phyloP scores from a whole-genome alignment of 768 basidiomycete species.

The Neoboletus subvelutipes region DNA sequence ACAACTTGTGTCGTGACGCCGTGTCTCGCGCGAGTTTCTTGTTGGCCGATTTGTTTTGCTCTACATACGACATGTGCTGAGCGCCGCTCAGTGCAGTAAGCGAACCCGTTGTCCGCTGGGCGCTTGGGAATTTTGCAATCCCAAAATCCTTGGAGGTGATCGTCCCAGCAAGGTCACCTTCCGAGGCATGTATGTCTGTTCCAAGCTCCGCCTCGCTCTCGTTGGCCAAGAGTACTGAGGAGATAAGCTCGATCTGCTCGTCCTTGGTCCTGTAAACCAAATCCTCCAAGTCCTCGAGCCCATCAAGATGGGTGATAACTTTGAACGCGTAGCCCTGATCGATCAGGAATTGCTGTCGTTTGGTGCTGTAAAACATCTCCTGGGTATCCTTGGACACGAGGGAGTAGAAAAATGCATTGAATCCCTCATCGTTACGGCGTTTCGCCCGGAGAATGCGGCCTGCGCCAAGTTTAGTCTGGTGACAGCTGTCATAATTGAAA shows the following conservation, averaged over 20 bases:
- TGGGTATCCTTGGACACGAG: slow-evolving; percentile 98
- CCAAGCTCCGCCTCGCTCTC: slow-evolving; percentile 90
- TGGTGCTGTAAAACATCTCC: slow-evolving; percentile 99
- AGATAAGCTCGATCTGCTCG: slow-evolving; percentile 96
- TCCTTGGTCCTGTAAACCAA: slow-evolving; percentile 89
- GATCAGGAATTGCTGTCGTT: slow-evolving; percentile 97
- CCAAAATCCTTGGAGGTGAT: slow-evolving; percentile 87
- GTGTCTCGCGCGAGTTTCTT: slow-evolving; percentile 61
- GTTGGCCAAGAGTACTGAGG: slow-evolving; percentile 86
- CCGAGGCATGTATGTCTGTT: slow-evolving; percentile 76
- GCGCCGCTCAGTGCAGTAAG: slow-evolving; percentile 83
- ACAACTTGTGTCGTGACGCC: slow-evolving; percentile 70
- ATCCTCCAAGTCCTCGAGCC: slow-evolving; percentile 79
- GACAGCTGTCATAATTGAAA: slow-evolving; percentile 18
- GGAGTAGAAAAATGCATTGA: slow-evolving; percentile 99
- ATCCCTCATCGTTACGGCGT: slow-evolving; percentile 96
- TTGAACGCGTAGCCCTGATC: slow-evolving; percentile 99
- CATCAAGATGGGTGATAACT: slow-evolving; percentile 97
- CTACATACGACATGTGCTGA: slow-evolving; percentile 90
- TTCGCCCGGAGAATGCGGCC: slow-evolving; percentile 97
- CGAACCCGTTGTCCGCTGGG: slow-evolving; percentile 79
- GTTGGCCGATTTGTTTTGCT: slow-evolving; percentile 90
- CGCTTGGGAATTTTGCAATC: slow-evolving; percentile 56
- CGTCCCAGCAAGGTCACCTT: slow-evolving; percentile 83
- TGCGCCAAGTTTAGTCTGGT: slow-evolving; percentile 28